Evolutionary conservation across 208 protist species (phyloP), one percentile per base, ranked within the genome.

Genomic region (Leptomonas pyrrhocoris): DNA sequence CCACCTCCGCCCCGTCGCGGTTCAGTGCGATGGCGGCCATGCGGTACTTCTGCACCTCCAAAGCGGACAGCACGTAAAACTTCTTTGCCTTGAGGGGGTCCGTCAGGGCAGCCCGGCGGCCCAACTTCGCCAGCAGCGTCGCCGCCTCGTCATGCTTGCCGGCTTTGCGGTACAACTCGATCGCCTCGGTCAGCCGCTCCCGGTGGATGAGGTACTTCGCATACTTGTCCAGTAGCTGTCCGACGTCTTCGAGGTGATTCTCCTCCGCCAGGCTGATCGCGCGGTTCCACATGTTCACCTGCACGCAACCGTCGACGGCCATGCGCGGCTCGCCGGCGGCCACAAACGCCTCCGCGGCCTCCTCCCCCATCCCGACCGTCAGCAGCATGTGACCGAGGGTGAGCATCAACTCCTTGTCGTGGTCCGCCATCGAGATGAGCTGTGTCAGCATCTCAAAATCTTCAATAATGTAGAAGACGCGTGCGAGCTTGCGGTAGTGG

Each of bases 141-240:
- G 97, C 98, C 16, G 95, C 92, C 68, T 98, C 96, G 43, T 93
- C 82, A 81, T 98, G 90, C 36, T 90, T 91, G 28, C 94, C 88
- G 1, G 97, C 98, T 81, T 98, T 98, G 74, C 95, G 91, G 84
- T 97, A 98, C 25, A 99, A 84, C 84, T 98, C 96, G 63, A 99
- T 98, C 19, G 98, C 98, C 55, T 98, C 84, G 16, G 95, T 71
- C n/a, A 95, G 75, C 31, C 96, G 89, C 40, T 97, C 86, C 38
- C 84, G 84, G 4, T 88, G 71, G 55, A 99, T 80, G 40, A 99
- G 86, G 43, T 98, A 94, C 51, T 76, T 72, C 12, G 97, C 95
- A 75, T 96, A 95, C 74, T 95, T 91, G 15, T 86, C 63, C 13
- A 99, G 86, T 25, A 97, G 85, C 71, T 84, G 67, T 16, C 88